These are phyloP conservation scores for Pseudopediastrum boryanum DNA, from an alignment of 139 green algal species.

Conservation along the genomic window DNA sequence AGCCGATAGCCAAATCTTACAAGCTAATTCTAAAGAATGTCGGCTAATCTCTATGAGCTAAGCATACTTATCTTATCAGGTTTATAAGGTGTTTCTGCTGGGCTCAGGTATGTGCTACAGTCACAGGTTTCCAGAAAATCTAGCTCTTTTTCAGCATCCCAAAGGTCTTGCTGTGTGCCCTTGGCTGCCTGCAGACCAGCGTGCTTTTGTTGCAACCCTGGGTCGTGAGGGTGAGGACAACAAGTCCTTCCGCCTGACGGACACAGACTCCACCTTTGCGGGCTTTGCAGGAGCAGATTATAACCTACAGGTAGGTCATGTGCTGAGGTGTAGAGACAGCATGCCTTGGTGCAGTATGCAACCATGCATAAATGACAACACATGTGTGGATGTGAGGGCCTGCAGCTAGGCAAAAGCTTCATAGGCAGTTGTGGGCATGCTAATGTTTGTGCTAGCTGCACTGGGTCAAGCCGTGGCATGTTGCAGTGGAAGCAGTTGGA, in stretches of 20 bases:
- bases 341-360: no score
- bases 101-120: no score
- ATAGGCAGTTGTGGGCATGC: background rate
- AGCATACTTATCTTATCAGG: no score
- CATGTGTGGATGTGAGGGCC: background rate
- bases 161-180: conserved; percentile 5
- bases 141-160: no score
- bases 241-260: conserved; percentile 74
- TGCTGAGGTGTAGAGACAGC: background rate
- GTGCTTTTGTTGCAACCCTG: conserved; percentile 81
- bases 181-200: conserved; percentile 48
- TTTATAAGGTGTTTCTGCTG: no score
- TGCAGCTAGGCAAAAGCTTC: background rate
- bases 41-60: no score
- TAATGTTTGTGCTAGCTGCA: background rate
- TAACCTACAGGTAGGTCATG: conserved; percentile 69
- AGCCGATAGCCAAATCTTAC: no score
- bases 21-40: no score
- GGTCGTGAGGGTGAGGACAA: conserved; percentile 85
- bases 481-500: no score
- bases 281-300: conserved; percentile 91
- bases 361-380: no score
- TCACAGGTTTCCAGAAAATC: no score
- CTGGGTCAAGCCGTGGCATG: background rate
- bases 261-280: conserved; percentile 79